phyloP scores from a whole-genome alignment of 163 green algal genomes.

The Smithsoniella earleae region DNA sequence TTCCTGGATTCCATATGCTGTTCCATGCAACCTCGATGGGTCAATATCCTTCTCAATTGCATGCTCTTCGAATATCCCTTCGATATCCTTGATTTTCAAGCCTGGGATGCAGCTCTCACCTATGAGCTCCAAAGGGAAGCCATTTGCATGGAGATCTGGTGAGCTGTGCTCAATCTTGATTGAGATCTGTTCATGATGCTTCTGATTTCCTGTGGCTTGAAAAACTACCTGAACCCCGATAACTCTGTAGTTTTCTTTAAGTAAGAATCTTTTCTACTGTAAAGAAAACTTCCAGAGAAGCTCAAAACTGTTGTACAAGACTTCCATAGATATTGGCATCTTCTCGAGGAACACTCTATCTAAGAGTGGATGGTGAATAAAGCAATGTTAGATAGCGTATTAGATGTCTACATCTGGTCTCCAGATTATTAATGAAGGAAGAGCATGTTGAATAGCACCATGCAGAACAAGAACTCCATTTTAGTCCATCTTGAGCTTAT shows the following conservation, averaged over 20 bases:
- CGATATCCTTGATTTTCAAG: slow-evolving; percentile 54
- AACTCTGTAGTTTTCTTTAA: no score
- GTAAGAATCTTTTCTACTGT: no score
- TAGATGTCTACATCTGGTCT: no score
- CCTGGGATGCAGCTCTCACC: slow-evolving; percentile 73
- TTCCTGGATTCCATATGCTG: background rate
- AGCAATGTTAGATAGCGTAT: no score
- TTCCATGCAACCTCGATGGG: slow-evolving; percentile 32
- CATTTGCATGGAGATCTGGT: slow-evolving; percentile 42
- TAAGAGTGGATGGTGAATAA: no score
- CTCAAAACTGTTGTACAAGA: no score
- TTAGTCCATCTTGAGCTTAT: background rate
- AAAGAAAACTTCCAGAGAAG: no score
- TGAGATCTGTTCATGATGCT: slow-evolving; percentile 42
- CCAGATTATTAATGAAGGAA: no score
- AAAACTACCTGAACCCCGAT: background rate
- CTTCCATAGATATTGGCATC: no score
- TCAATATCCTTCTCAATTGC: slow-evolving; percentile 49
- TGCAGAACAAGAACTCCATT: no score
- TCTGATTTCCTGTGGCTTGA: background rate
- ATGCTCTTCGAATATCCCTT: slow-evolving; percentile 76
- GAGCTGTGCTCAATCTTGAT: slow-evolving; percentile 62
- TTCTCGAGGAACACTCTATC: no score
- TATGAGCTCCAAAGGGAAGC: slow-evolving; percentile 55
- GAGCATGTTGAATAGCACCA: no score